Evolutionary conservation across 2,329 filamentous ascomycete genomes (phyloP), one percentile per base, ranked within the genome.

Genomic region (Periconia macrospinosa): DNA sequence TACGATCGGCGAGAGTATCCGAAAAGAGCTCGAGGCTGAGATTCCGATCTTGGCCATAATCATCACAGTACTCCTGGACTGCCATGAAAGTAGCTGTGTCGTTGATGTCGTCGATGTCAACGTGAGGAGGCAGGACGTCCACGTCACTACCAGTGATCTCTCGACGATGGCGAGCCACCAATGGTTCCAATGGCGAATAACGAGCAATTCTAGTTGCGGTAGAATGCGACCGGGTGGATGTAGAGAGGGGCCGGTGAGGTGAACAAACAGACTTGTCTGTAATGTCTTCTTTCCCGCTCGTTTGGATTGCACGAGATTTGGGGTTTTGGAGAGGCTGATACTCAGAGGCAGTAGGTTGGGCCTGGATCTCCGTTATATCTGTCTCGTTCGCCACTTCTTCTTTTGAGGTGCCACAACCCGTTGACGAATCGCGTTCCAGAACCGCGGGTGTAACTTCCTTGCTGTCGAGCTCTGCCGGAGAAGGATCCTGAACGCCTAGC

Each of bases 41-140:
- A 37, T n/a, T 10, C n/a, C 23, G 10, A 19, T 35, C 23, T 37
- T 37, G 17, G 37, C 13, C 33, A 13, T 37, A 13, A 10, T 37
- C 33, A 13, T 13, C 61, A 44, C 67, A 69, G 41, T 70, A 70
- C 47, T 65, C 62, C 42, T 71, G 65, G 23, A 69, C 66, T 9
- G 69, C 61, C 19, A 65, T 54, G 48, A 66, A 66, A 5, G 63
- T 64, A n/a, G 63, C 63, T 37, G 62, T 53, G 17, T 66, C 63
- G 9, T 53, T 61, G 9, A 59, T 53, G 19, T 59, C 52, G 15
- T 62, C 58, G 19, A 65, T 63, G 23, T 69, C 63, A 18, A 62
- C 58, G 43, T 67, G 59, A 11, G 63, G 60, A 17, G 63, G 54
- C 20, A 59, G 44, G n/a, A 63, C 56, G 30, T 57, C 55, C 47